These are phyloP conservation scores for Trifolium repens DNA, from an alignment of 306 rosid genomes.

Conservation along the genomic window DNA sequence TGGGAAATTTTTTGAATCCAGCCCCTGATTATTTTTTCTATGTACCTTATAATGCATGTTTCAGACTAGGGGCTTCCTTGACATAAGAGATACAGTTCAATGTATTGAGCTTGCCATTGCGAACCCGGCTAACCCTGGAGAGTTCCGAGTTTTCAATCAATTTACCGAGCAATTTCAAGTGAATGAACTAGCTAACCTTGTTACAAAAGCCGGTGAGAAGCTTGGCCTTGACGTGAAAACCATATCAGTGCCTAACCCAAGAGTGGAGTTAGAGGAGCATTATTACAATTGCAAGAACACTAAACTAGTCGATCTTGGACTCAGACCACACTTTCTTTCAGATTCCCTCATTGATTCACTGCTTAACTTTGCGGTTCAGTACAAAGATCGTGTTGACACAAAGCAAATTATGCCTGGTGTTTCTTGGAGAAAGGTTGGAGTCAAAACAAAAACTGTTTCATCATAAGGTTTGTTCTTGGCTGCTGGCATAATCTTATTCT, in stretches of 20 bases:
- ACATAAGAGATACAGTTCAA: constrained; percentile 95
- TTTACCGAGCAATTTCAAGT: constrained; percentile 94
- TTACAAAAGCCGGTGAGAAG: constrained; percentile 82
- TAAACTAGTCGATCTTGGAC: constrained; percentile 86
- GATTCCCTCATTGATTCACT: constrained; percentile 93
- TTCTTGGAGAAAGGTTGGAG: constrained; percentile 87
- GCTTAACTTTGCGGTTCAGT: constrained; percentile 77
- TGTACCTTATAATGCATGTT: constrained; percentile 37
- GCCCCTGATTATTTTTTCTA: constrained; percentile 26
- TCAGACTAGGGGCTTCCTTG: constrained; percentile 96
- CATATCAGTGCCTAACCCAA: constrained; percentile 86
- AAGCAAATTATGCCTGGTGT: constrained; percentile 96
- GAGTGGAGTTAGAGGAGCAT: constrained; percentile 98
- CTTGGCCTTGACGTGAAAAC: constrained; percentile 79
- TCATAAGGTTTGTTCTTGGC: constrained; percentile 42
- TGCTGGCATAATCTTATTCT: neutral
- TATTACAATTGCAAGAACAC: constrained; percentile 97
- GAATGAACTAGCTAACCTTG: constrained; percentile 79
- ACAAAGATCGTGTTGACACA: constrained; percentile 80
- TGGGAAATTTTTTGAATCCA: neutral
- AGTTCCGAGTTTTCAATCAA: constrained; percentile 92
- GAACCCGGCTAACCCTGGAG: constrained; percentile 84
- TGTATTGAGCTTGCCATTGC: constrained; percentile 95
- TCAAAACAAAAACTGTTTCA: constrained; percentile 66
- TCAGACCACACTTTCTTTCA: constrained; percentile 85